Evolutionary conservation across 2,329 filamentous ascomycete genomes (phyloP), one percentile per base, ranked within the genome.

Genomic region (Neofusicoccum umdonicola): DNA sequence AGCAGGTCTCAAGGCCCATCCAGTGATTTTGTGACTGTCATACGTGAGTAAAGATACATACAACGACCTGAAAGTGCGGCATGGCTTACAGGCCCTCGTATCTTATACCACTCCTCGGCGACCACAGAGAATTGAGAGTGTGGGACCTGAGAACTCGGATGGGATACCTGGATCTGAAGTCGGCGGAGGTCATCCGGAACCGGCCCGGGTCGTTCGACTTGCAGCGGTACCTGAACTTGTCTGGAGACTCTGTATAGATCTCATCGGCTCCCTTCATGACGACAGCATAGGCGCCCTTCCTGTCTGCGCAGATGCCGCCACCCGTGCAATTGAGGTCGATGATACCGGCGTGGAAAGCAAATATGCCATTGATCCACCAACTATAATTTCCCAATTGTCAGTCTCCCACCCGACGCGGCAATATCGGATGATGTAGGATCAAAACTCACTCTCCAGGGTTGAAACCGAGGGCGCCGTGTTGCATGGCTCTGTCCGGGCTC

Each of bases 321-420:
- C 78, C 72, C 1, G 75, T 70, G n/a, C 75, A 73, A 17, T 73
- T 72, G 35, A 75, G 71, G 63, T 82, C 79, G 65, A 83, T 81
- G 52, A 83, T 82, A 47, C 81, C 81, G 52, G 76, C 80, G 37
- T 78, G 76, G 48, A 79, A 77, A 6, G 81, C 81, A 65, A 82
- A 82, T 13, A 82, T 70, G 27, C 78, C 68, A 58, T 77, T 81
- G 67, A 83, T 80, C 81, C 81, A 83, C 81, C 81, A 83, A 34
- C 81, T 83, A n/a, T 34, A 19, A 11, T 13, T 22, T 13, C 9
- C n/a, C 35, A n/a, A 37, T 19, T 19, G 12, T 19, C 54, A 17
- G 7, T 5, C 11, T 4, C n/a, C 60, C 9, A 50, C 44, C 17
- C 19, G n/a, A 31, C 27, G 4, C 9, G 12, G 50, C 48, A 17